Evolutionary conservation across 345 rosid genomes (phyloP), one percentile per base, ranked within the genome.

Genomic region (Aquilaria yunnanensis): DNA sequence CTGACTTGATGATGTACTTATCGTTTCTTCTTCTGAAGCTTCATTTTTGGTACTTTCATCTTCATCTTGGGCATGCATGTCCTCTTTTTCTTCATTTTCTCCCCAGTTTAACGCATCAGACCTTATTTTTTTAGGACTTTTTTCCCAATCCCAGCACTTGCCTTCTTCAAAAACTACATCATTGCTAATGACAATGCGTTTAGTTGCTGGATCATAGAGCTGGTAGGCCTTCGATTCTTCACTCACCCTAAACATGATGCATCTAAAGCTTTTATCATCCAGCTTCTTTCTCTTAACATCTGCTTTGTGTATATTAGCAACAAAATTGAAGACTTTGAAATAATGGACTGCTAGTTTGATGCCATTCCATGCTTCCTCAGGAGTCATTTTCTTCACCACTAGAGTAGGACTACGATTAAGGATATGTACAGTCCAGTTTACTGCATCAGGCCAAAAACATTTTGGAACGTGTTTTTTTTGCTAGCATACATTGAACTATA

Each of bases 251-350:
- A 48, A 31, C 0, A 14, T 32, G 1, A 47, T 10, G 10, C 31
- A 47, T 16, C 1, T 55, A 12, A 31, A 1, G 56, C 57, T 14
- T 51, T 46, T 52, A 14, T n/a, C 29, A n/a, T n/a, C n/a, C n/a
- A n/a, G n/a, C n/a, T n/a, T n/a, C n/a, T n/a, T n/a, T n/a, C n/a
- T n/a, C n/a, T n/a, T n/a, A n/a, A n/a, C n/a, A n/a, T n/a, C n/a
- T n/a, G n/a, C n/a, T n/a, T n/a, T n/a, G n/a, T n/a, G n/a, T n/a
- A n/a, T n/a, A n/a, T n/a, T n/a, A n/a, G n/a, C n/a, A n/a, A n/a
- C n/a, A n/a, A n/a, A n/a, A n/a, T n/a, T n/a, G n/a, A 62, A 69
- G 5, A 49, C 23, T 59, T 30, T 12, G 1, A 69, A 69, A 10
- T 69, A 50, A 1, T 43, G 33, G 0, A 63, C 63, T 0, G 14